A percentile compares a stretch with the other conserved stretches of the same genome.
Evolutionary conservation across 139 green algal species (phyloP).

Genomic region (Micractinium sp.): DNA sequence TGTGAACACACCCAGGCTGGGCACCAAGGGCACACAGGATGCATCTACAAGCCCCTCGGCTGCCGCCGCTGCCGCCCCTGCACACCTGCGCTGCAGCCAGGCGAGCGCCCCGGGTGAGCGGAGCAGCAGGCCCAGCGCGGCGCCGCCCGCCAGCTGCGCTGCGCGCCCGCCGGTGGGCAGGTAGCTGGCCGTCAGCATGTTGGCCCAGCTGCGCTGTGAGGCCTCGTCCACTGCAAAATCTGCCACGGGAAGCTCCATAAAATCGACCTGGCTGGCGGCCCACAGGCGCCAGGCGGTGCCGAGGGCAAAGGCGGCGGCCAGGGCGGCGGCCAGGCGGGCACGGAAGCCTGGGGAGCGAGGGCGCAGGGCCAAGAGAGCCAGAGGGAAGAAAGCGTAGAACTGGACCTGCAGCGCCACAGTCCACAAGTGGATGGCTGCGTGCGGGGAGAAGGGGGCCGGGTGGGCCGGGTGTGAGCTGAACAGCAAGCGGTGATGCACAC

Average conservation of each 20-base stretch:
- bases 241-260: neutral
- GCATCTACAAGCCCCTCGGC: too few relatives aligned
- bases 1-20: too few relatives aligned
- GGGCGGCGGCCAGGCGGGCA: neutral
- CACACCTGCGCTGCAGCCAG: neutral
- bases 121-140: conserved; percentile 23
- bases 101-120: neutral
- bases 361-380: conserved; percentile 12
- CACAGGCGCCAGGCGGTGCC: conserved; percentile 4
- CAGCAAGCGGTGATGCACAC: neutral
- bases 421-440: neutral
- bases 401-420: neutral
- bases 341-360: conserved; percentile 6
- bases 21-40: too few relatives aligned
- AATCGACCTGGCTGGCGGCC: neutral
- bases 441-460: neutral
- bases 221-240: neutral
- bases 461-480: neutral
- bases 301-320: neutral
- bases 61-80: neutral
- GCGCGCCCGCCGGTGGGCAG: neutral
- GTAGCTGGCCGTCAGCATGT: neutral
- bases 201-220: neutral
- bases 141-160: neutral
- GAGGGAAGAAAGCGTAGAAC: neutral